Percentiles rank a stretch among this genome's conserved stretches.
phyloP scores from a whole-genome alignment of 2,329 filamentous ascomycete species.

The Magnaporthales sp. region DNA sequence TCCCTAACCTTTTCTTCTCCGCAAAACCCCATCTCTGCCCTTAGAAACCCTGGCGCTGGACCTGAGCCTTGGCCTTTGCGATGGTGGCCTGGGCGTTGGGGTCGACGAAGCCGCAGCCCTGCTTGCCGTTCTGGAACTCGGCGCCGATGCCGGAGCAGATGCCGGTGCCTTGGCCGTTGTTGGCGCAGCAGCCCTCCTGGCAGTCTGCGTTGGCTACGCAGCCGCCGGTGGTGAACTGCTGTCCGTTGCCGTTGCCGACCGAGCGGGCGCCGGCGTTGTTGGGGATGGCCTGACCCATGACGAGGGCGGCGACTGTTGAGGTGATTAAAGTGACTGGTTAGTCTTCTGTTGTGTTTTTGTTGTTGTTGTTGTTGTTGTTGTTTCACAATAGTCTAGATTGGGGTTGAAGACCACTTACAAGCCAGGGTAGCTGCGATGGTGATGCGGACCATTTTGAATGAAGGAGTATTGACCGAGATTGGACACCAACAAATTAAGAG shows the following conservation, averaged over 20 bases:
- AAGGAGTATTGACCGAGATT: neutral
- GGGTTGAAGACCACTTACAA: slow-evolving; percentile 5
- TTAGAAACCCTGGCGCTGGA: slow-evolving; percentile 18
- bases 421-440: slow-evolving; percentile 8
- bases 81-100: slow-evolving; percentile 17
- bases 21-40: neutral
- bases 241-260: slow-evolving; percentile 8
- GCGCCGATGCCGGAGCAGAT: slow-evolving; percentile 20
- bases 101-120: slow-evolving; percentile 19
- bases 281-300: slow-evolving; percentile 6
- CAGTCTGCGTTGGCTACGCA: slow-evolving; percentile 10
- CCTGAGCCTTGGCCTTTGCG: slow-evolving; percentile 18
- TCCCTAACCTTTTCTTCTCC: neutral
- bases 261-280: slow-evolving; percentile 8
- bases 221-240: slow-evolving; percentile 9
- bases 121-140: slow-evolving; percentile 20
- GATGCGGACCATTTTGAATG: slow-evolving; percentile 8
- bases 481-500: neutral
- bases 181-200: slow-evolving; percentile 8
- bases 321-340: neutral
- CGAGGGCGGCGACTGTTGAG: slow-evolving; percentile 5
- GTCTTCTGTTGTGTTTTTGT: neutral
- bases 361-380: neutral
- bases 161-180: slow-evolving; percentile 12
- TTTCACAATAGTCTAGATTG: no score